These are phyloP conservation scores for Globisporangium takayamanum DNA, from an alignment of 352 stramenopile genomes.

Conservation along the genomic window DNA sequence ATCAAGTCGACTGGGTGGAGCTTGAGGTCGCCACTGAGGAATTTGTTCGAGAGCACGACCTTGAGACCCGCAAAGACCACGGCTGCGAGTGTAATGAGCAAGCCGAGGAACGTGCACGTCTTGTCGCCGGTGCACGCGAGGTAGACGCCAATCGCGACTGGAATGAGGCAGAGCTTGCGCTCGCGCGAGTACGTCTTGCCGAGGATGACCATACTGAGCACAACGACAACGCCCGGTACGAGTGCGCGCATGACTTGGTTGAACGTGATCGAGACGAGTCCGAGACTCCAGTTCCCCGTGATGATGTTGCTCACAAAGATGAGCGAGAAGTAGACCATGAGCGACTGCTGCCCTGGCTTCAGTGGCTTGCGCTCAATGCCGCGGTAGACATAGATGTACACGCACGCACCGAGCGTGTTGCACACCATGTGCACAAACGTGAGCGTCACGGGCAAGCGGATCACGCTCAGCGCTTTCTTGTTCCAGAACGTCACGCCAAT, in stretches of 20 bases:
- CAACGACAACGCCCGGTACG: conserved; percentile 73
- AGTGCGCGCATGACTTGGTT: conserved; percentile 92
- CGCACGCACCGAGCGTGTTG: conserved; percentile 84
- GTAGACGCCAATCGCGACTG: conserved; percentile 80
- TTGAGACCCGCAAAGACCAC: conserved; percentile 91
- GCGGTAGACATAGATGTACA: conserved; percentile 71
- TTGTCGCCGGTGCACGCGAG: conserved; percentile 86
- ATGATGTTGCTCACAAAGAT: conserved; percentile 95
- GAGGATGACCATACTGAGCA: conserved; percentile 76
- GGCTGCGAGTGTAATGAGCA: conserved; percentile 85
- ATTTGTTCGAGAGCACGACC: conserved; percentile 90
- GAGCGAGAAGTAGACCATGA: conserved; percentile 87
- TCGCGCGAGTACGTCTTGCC: conserved; percentile 70
- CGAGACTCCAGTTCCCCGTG: conserved; percentile 90
- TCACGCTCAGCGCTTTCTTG: conserved; percentile 84
- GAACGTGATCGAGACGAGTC: conserved; percentile 92
- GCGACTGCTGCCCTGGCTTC: conserved; percentile 50
- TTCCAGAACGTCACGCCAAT: conserved; percentile 94
- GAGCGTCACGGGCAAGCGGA: conserved; percentile 71
- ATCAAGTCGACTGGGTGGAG: conserved; percentile 91
- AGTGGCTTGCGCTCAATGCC: conserved; percentile 64
- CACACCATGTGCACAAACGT: conserved; percentile 93
- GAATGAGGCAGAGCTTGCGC: conserved; percentile 68
- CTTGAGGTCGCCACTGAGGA: conserved; percentile 91
- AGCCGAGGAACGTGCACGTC: conserved; percentile 80